Conservation (phyloP, 1,284 basidiomycete species). For the Cronartium quercuum region DNA sequence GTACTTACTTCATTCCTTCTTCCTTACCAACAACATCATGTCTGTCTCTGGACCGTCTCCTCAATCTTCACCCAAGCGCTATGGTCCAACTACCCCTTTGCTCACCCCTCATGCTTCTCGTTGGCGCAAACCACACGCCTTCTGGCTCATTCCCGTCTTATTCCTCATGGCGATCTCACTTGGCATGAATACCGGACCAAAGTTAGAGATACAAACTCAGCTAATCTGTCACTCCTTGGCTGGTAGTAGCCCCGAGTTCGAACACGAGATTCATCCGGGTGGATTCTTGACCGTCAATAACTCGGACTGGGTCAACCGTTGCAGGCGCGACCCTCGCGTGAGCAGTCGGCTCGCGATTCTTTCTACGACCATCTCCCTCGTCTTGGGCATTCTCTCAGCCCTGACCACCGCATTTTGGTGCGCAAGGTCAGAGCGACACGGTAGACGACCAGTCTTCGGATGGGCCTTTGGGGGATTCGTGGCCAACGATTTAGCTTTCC, state of each 20-base stretch:
- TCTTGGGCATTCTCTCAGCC: background rate
- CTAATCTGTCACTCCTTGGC: conserved; percentile 36
- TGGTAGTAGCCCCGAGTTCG: background rate
- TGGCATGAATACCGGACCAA: conserved; percentile 40
- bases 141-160: conserved; percentile 25
- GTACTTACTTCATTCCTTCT: too few relatives aligned
- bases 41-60: background rate
- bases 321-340: background rate
- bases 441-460: background rate
- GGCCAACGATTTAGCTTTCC: background rate
- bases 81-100: background rate
- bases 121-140: background rate
- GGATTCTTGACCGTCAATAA: background rate
- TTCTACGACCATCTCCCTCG: background rate
- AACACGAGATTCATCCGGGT: conserved; percentile 25
- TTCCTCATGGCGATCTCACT: conserved; percentile 42
- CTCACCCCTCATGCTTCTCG: background rate
- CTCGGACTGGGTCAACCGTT: background rate
- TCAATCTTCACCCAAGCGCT: background rate
- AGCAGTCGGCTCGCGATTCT: background rate
- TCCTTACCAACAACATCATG: too few relatives aligned
- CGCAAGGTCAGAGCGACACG: background rate
- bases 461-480: background rate
- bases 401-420: background rate
- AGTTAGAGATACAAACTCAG: conserved; percentile 42